A percentile compares a stretch with the other conserved stretches of the same genome.
Evolutionary conservation across 179 eudicot genomes (phyloP).

Genomic region (Spinacia oleracea): DNA sequence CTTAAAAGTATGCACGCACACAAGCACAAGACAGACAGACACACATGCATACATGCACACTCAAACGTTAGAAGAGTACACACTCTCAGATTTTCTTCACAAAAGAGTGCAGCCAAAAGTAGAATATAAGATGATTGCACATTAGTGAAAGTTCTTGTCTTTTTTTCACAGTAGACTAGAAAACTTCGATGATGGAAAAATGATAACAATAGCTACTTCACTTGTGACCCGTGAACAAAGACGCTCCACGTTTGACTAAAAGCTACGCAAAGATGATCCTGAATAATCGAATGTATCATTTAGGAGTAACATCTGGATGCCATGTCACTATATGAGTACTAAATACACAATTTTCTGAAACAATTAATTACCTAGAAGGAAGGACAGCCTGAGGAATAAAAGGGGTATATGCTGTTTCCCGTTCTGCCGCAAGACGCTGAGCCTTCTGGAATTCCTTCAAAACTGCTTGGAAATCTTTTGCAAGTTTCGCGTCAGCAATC

Average conservation of each 20-base stretch:
- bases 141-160: neutral
- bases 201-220: neutral
- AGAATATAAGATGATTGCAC: neutral
- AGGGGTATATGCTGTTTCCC: conserved; percentile 83
- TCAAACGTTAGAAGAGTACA: neutral
- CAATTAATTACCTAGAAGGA: conserved; percentile 49
- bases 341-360: neutral
- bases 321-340: no score
- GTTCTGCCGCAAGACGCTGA: conserved; percentile 76
- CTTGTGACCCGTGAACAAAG: no score
- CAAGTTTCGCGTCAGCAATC: conserved; percentile 84
- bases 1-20: neutral
- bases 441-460: conserved; percentile 83
- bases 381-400: conserved; percentile 60
- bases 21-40: neutral
- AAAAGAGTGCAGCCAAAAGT: neutral
- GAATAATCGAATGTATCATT: no score
- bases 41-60: neutral
- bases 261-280: no score
- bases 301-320: no score
- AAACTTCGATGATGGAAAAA: neutral
- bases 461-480: conserved; percentile 83
- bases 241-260: no score
- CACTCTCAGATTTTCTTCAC: neutral
- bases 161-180: neutral